phyloP scores from a whole-genome alignment of 306 rosid species.

The Castanospermum australe region DNA sequence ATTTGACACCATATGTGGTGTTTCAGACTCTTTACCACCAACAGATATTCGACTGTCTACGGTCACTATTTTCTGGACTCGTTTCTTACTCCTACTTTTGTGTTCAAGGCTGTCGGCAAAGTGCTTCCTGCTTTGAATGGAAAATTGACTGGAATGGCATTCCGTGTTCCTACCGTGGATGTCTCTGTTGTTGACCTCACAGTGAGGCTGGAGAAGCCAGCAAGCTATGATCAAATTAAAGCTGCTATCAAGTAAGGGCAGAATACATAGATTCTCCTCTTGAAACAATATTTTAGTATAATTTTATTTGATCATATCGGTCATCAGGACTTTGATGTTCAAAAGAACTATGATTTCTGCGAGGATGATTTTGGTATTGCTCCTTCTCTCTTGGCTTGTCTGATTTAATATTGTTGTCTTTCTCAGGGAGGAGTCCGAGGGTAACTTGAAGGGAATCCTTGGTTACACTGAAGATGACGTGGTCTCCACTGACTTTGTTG shows the following conservation, averaged over 20 bases:
- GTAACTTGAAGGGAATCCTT: conserved; percentile 72
- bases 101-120: conserved; percentile 67
- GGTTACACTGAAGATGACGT: conserved; percentile 77
- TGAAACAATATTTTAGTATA: neutral
- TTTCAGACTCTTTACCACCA: neutral
- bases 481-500: conserved; percentile 70
- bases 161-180: conserved; percentile 81
- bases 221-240: conserved; percentile 58
- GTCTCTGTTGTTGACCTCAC: conserved; percentile 85
- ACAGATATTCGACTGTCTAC: neutral
- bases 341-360: neutral
- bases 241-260: conserved; percentile 67
- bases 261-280: neutral
- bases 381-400: no score
- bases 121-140: conserved; percentile 72
- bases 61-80: neutral
- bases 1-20: neutral
- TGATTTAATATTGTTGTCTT: neutral
- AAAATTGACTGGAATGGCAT: conserved; percentile 84
- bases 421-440: conserved; percentile 74
- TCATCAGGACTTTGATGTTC: neutral
- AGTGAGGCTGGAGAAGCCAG: conserved; percentile 58
- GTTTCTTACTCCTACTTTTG: neutral
- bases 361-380: neutral
- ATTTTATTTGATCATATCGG: neutral